These are phyloP conservation scores for Bipolaris cookei DNA, from an alignment of 2,329 filamentous ascomycete species.

Conservation along the genomic window DNA sequence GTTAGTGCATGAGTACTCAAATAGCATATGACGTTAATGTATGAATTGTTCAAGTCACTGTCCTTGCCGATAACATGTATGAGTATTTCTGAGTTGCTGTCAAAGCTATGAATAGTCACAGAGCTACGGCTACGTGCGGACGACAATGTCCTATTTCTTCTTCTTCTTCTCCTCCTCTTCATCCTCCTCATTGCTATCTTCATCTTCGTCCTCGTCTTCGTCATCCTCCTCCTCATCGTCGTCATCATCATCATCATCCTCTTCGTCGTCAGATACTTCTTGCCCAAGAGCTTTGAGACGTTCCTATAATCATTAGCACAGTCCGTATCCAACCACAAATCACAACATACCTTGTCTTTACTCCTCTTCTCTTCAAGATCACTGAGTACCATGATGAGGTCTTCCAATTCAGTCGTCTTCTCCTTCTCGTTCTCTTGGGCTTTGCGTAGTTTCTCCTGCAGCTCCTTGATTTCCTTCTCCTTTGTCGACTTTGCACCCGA, in stretches of 20 bases:
- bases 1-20: background rate
- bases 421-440: constrained; percentile 47
- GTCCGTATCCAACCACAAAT: too few species aligned
- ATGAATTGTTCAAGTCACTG: background rate
- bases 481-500: constrained; percentile 12
- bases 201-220: constrained; percentile 13
- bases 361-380: constrained; percentile 56
- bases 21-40: background rate
- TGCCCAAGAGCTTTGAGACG: constrained; percentile 55
- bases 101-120: background rate
- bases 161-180: constrained; percentile 3
- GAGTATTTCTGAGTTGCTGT: background rate
- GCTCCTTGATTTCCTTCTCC: constrained; percentile 49
- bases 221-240: constrained; percentile 33
- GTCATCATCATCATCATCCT: constrained; percentile 44
- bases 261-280: constrained; percentile 52
- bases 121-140: background rate
- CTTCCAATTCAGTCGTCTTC: constrained; percentile 56
- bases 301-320: constrained; percentile 43
- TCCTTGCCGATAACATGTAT: background rate
- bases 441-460: constrained; percentile 54
- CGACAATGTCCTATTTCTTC: background rate
- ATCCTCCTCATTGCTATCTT: constrained; percentile 3
- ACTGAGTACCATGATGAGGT: constrained; percentile 56
- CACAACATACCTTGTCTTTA: constrained; percentile 46